Percentiles rank a stretch among this genome's conserved stretches.
Evolutionary conservation across 1,139 yeast species (phyloP).

Genomic region (Yamadazyma aaseri): DNA sequence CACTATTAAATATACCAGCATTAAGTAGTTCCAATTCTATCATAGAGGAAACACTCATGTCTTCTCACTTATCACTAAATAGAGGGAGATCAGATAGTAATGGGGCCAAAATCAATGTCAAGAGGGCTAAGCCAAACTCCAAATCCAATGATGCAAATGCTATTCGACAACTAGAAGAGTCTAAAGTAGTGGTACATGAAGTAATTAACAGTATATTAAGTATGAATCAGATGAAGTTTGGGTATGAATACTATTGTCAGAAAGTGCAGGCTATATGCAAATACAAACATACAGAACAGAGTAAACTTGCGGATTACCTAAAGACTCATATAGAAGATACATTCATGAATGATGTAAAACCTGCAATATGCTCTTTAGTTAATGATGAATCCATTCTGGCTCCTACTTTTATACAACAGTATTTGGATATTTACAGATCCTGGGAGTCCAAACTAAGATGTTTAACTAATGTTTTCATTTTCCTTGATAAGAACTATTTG

Average conservation of each 20-base stretch:
- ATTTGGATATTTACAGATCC: constrained; percentile 18
- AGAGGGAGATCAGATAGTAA: constrained; percentile 9
- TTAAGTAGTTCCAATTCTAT: too few species aligned
- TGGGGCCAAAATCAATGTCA: constrained; percentile 7
- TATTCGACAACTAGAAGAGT: constrained; percentile 11
- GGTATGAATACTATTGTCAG: constrained; percentile 28
- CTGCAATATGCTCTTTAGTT: constrained; percentile 3
- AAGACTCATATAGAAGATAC: constrained; percentile 19
- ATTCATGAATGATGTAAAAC: constrained; percentile 14
- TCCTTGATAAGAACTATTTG: constrained; percentile 36
- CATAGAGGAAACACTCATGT: too few species aligned
- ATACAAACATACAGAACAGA: constrained; percentile 32
- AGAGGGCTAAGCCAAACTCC: constrained; percentile 14
- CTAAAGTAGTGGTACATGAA: constrained; percentile 13
- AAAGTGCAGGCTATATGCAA: constrained; percentile 36
- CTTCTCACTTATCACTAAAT: constrained; percentile 9
- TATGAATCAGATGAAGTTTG: constrained; percentile 17
- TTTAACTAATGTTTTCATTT: constrained; percentile 32
- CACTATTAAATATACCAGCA: too few species aligned
- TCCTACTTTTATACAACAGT: constrained; percentile 11
- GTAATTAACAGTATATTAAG: constrained; percentile 23
- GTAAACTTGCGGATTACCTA: constrained; percentile 24
- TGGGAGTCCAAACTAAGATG: constrained; percentile 28
- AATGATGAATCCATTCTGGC: constrained; percentile 1
- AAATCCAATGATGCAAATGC: constrained; percentile 9